Evolutionary conservation across 2,329 filamentous ascomycete species (phyloP).

Genomic region (Ophioceras dolichostomum): DNA sequence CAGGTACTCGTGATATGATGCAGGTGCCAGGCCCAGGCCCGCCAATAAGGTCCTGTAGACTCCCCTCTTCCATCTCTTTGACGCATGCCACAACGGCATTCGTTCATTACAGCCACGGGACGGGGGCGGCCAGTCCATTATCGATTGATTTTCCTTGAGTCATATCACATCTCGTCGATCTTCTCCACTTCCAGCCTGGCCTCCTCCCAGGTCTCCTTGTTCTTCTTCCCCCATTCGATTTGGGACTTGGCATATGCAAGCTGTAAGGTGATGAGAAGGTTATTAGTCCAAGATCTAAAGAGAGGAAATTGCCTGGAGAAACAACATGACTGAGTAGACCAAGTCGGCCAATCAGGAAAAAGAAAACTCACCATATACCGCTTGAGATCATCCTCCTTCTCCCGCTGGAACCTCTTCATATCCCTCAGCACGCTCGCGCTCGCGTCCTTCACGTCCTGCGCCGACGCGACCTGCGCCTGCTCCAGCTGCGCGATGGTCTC

Average conservation of each 20-base stretch:
- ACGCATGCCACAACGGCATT: too few species aligned
- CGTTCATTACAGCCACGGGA: too few species aligned
- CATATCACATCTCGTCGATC: slow-evolving; percentile 57
- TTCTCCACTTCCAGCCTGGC: slow-evolving; percentile 78
- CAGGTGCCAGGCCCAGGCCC: too few species aligned
- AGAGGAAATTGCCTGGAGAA: not conserved
- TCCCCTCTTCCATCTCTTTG: too few species aligned
- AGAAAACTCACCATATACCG: slow-evolving; percentile 90
- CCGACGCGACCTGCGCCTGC: slow-evolving; percentile 77
- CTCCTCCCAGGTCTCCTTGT: slow-evolving; percentile 85
- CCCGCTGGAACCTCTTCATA: slow-evolving; percentile 80
- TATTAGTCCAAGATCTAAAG: too few species aligned
- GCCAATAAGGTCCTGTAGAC: too few species aligned
- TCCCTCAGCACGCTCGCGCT: slow-evolving; percentile 81
- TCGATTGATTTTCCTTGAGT: too few species aligned
- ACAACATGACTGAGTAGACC: not conserved
- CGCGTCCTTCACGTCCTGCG: slow-evolving; percentile 87
- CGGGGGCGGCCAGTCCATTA: too few species aligned
- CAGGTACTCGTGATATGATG: too few species aligned
- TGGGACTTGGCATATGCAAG: slow-evolving; percentile 87
- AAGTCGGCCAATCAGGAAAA: too few species aligned
- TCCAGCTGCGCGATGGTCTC: slow-evolving; percentile 80
- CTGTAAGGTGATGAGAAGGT: too few species aligned
- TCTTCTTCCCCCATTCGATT: slow-evolving; percentile 88
- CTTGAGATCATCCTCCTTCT: slow-evolving; percentile 90